These are phyloP conservation scores for Auricularia sp. DNA, from an alignment of 768 basidiomycete genomes.

Conservation along the genomic window DNA sequence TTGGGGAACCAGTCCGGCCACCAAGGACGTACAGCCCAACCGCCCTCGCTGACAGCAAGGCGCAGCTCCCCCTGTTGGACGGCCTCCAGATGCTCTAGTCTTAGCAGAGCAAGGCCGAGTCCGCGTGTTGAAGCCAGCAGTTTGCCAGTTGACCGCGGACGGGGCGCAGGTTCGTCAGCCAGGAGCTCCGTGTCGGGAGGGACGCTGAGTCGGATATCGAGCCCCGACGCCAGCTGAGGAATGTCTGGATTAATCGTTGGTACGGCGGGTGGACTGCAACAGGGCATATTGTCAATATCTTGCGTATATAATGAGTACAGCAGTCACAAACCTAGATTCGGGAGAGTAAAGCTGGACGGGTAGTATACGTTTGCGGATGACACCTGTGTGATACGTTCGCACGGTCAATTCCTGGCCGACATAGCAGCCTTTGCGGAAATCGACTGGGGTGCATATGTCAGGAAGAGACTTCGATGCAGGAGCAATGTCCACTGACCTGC, in stretches of 20 bases:
- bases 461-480: neutral
- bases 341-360: constrained; percentile 52
- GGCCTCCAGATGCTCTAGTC: constrained; percentile 63
- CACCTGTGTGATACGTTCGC: constrained; percentile 90
- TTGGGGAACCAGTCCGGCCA: constrained; percentile 52
- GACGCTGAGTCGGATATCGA: neutral
- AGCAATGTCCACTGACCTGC: constrained; percentile 48
- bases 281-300: neutral
- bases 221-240: neutral
- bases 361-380: constrained; percentile 80
- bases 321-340: too few relatives aligned
- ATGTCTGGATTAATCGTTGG: neutral
- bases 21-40: constrained; percentile 37
- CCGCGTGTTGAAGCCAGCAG: constrained; percentile 49
- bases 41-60: constrained; percentile 25
- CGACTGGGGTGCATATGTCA: constrained; percentile 43
- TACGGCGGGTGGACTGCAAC: neutral
- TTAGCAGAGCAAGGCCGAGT: constrained; percentile 68
- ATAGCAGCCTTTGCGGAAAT: constrained; percentile 96
- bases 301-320: neutral
- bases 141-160: constrained; percentile 62
- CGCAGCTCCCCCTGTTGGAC: constrained; percentile 38
- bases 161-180: constrained; percentile 13
- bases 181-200: neutral
- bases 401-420: constrained; percentile 97